phyloP scores from a whole-genome alignment of 2,329 filamentous ascomycete genomes.

The Sordariomycetes sp. region DNA sequence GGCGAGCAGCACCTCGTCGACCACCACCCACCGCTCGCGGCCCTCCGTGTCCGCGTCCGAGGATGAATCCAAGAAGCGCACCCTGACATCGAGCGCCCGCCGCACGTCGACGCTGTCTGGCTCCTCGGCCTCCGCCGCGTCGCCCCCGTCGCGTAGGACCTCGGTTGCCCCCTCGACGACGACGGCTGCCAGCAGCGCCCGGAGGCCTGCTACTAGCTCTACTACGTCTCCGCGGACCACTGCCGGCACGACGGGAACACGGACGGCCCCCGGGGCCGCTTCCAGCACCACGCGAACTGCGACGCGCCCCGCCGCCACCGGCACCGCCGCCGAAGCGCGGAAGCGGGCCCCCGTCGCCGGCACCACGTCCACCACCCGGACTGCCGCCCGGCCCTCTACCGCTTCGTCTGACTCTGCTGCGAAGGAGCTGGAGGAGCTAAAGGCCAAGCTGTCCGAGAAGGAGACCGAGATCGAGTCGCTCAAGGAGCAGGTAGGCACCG shows the following conservation, averaged over 20 bases:
- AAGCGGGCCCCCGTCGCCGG: constrained; percentile 46
- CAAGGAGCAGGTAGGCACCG: constrained; percentile 43
- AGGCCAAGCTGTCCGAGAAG: constrained; percentile 45
- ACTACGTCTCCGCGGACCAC: constrained; percentile 15
- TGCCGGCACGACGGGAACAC: constrained; percentile 18
- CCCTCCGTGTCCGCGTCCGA: constrained; percentile 37
- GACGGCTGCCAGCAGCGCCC: constrained; percentile 16
- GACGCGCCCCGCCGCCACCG: constrained; percentile 20
- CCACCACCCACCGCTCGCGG: constrained; percentile 33
- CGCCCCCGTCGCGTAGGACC: constrained; percentile 16
- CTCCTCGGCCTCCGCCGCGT: background rate
- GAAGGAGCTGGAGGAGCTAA: constrained; percentile 51
- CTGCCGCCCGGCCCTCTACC: constrained; percentile 19
- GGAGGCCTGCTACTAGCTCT: constrained; percentile 7
- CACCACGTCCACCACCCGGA: constrained; percentile 22
- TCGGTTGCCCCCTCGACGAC: constrained; percentile 22
- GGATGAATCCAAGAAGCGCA: constrained; percentile 32
- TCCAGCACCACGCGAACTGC: constrained; percentile 16
- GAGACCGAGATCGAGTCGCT: constrained; percentile 47
- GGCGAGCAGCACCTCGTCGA: constrained; percentile 21
- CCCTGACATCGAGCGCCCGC: constrained; percentile 6
- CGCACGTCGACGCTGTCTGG: constrained; percentile 4
- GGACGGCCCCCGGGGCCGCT: constrained; percentile 19
- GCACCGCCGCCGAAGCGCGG: constrained; percentile 27
- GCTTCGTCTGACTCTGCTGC: constrained; percentile 26